Evolutionary conservation across 805 yeast genomes (phyloP), one percentile per base, ranked within the genome.

Genomic region (Geotrichum ghanense): DNA sequence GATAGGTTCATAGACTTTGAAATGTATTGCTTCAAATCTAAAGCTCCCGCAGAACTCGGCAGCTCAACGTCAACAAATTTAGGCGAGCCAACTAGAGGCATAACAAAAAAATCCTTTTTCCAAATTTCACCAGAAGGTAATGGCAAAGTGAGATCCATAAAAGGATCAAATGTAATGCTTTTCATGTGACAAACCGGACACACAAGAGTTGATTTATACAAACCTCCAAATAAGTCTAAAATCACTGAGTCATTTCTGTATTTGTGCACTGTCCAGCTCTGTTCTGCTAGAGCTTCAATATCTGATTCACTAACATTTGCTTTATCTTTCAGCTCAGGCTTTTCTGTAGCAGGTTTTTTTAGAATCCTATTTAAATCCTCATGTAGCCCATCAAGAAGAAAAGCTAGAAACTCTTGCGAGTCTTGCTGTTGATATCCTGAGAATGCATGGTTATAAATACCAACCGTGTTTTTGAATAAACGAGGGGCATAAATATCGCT

Each of bases 151-250:
- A 90, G 66, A 58, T 88, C 96, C 65, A 79, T 86, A 59, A 79
- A 90, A 0, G 98, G 97, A 61, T 90, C 98, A 65, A 89, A 92
- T 0, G 97, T 89, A 22, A 90, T 74, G 22, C 94, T 82, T 5
- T 84, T 75, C 54, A 81, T 81, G 17, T 72, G 60, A 64, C 98
- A 92, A 6, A 66, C 79, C 0, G 97, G 97, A 59, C 98, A 90
- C 10, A 82, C 73, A 46, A 92, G 69, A 0, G 96, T 88, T 1
- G 95, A 87, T 63, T 89, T 85, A 62, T 90, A 92, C 57, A 87
- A 59, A 0, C 97, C 97, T 7, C 89, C 83, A 68, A 90, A 92
- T 35, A 92, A 67, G 59, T 92, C 97, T 22, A 79, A 73, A 19
- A 90, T 77, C 0, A 85, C 72, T 0, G 97, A 88, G 60, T 88